Evolutionary conservation across 306 rosid species (phyloP), one percentile per base, ranked within the genome.

Genomic region (Vigna hirtella): DNA sequence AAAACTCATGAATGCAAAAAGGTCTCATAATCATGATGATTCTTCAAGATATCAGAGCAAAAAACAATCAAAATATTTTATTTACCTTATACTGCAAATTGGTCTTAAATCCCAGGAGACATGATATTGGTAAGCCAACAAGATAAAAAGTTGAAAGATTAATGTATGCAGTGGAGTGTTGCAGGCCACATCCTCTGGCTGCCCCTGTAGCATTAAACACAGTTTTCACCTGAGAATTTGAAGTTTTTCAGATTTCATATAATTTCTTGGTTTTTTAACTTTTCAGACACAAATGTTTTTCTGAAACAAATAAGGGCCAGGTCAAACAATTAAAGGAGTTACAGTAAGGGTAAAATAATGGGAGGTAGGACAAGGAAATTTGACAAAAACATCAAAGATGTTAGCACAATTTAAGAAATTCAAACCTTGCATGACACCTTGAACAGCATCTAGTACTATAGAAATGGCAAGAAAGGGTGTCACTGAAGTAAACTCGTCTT

Each of bases 131-230:
- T 66, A 93, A 76, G 47, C 97, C 98, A 61, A 91, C 77, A 9
- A 87, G 67, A 79, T 91, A 95, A 78, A 88, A 95, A 17, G 87
- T 73, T 17, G 75, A 85, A 77, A 92, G 86, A 82, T 95, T 93
- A 26, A 87, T 87, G 77, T 66, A 86, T 38, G 84, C 88, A 58
- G 79, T 93, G 18, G 90, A 77, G 17, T 91, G 91, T 76, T 92
- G 98, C 91, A 87, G 87, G 18, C 97, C 98, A 51, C 93, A 85
- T 71, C 98, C 98, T 88, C 98, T 91, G 12, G 85, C 90, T 80
- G 86, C 97, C n/a, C 98, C 98, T 95, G 85, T 69, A 81, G 36
- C 7, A 76, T 68, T 61, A 34, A 70, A 79, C 15, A 17, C 58
- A 76, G 1, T 11, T 67, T 49, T 56, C 11, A 16, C 15, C 7